Evolutionary conservation across 148 eudicot species (phyloP).

Genomic region (Chenopodium quinoa): DNA sequence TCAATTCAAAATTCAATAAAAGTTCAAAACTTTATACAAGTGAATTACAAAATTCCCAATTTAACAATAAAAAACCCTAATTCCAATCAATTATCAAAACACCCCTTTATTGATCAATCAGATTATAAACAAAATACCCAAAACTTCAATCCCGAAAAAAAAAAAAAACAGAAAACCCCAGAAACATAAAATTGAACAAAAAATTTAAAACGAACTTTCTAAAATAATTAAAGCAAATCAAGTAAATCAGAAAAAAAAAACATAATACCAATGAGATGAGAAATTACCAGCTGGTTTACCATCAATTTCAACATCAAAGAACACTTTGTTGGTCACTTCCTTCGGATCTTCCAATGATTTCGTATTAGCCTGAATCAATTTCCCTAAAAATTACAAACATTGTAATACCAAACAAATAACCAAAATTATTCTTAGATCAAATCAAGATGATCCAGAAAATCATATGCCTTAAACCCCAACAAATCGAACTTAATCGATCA

Average conservation of each 20-base stretch:
- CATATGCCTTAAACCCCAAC: constrained; percentile 7
- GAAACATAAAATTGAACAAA: no score
- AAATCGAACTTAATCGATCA: background rate
- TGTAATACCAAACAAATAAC: no score
- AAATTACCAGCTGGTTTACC: constrained; percentile 85
- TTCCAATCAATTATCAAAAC: background rate
- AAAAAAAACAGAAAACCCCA: no score
- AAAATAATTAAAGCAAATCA: no score
- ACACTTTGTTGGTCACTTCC: constrained; percentile 89
- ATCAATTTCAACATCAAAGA: constrained; percentile 80
- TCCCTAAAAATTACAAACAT: constrained; percentile 7
- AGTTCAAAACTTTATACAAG: no score
- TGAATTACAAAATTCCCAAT: background rate
- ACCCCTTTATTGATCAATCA: background rate
- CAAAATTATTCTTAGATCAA: background rate
- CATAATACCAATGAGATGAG: background rate
- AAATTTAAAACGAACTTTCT: no score
- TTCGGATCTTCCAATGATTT: constrained; percentile 66
- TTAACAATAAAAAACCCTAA: background rate
- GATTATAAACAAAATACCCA: background rate
- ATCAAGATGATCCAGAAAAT: constrained; percentile 7
- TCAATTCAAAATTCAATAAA: background rate
- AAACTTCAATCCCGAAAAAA: background rate
- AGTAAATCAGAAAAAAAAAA: no score
- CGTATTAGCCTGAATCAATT: constrained; percentile 66